Conservation (phyloP, 2,329 filamentous ascomycete species). For the Truncatella angustata region DNA sequence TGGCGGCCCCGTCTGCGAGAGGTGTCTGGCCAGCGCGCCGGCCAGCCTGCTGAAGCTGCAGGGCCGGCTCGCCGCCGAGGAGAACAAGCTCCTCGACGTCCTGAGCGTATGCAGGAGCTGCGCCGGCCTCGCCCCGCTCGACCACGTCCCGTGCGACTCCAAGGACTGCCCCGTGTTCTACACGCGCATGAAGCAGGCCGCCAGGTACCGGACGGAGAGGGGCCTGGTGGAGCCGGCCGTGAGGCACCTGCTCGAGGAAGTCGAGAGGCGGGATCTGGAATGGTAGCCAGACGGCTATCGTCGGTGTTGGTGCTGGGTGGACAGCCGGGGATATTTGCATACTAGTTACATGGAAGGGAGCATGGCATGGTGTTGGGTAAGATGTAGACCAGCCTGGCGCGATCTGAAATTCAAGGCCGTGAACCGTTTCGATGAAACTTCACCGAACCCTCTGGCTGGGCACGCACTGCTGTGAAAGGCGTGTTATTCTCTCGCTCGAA, state of each 20-base stretch:
- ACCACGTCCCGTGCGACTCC: conserved; percentile 84
- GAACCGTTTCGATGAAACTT: no score
- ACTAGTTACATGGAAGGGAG: no score
- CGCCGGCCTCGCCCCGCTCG: conserved; percentile 67
- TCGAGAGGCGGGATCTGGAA: conserved; percentile 26
- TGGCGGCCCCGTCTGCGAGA: conserved; percentile 49
- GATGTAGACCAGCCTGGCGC: no score
- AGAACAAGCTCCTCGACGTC: conserved; percentile 63
- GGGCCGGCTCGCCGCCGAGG: conserved; percentile 57
- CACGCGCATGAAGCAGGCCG: conserved; percentile 63
- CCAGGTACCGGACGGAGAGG: conserved; percentile 42
- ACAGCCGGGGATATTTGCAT: no score
- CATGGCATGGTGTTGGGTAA: no score
- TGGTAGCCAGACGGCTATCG: no score
- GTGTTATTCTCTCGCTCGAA: no score
- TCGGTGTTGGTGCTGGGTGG: no score
- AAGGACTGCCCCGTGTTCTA: conserved; percentile 94
- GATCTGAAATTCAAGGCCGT: no score
- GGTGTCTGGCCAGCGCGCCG: conserved; percentile 54
- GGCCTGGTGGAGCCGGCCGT: conserved; percentile 33
- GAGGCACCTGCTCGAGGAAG: conserved; percentile 28
- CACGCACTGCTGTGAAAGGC: no score
- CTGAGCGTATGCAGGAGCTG: conserved; percentile 77
- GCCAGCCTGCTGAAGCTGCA: conserved; percentile 64
- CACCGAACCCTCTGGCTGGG: no score